These are phyloP conservation scores for Penicillium bovifimosum DNA, from an alignment of 495 filamentous ascomycete genomes.

Conservation along the genomic window DNA sequence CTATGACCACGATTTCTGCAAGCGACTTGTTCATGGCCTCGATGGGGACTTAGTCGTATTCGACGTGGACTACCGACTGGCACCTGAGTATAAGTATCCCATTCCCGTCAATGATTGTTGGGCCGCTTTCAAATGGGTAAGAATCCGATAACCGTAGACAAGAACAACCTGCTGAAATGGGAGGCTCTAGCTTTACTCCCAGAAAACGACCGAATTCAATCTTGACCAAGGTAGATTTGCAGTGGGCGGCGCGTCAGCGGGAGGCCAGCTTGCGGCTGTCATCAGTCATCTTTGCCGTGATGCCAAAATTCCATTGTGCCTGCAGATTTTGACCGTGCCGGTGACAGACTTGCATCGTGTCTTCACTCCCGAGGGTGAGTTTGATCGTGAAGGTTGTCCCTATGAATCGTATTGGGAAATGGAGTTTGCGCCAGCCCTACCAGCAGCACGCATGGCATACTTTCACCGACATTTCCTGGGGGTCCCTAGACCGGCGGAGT, in stretches of 20 bases:
- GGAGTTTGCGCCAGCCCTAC: conserved; percentile 33
- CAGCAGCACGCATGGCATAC: conserved; percentile 34
- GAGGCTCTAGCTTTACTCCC: conserved; percentile 22
- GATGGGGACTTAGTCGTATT: conserved; percentile 36
- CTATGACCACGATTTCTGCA: conserved; percentile 35
- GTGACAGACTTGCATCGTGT: conserved; percentile 31
- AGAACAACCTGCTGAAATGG: background rate
- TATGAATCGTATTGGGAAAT: conserved; percentile 39
- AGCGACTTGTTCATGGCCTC: conserved; percentile 30
- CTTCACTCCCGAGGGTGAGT: conserved; percentile 32
- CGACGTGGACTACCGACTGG: conserved; percentile 36
- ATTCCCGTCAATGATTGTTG: conserved; percentile 35
- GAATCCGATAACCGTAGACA: background rate
- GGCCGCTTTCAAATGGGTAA: conserved; percentile 40
- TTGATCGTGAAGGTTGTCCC: conserved; percentile 31
- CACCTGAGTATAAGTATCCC: conserved; percentile 34
- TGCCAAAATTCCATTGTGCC: conserved; percentile 27
- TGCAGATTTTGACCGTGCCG: conserved; percentile 35
- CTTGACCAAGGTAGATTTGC: conserved; percentile 28
- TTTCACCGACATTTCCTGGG: conserved; percentile 37
- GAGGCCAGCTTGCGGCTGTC: conserved; percentile 36
- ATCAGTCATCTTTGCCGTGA: conserved; percentile 34
- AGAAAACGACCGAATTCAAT: conserved; percentile 31
- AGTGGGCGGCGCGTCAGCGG: conserved; percentile 35
- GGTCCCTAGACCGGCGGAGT: conserved; percentile 28